These are phyloP conservation scores for Setaria viridis DNA, from an alignment of 202 grass and related monocot species.

Conservation along the genomic window DNA sequence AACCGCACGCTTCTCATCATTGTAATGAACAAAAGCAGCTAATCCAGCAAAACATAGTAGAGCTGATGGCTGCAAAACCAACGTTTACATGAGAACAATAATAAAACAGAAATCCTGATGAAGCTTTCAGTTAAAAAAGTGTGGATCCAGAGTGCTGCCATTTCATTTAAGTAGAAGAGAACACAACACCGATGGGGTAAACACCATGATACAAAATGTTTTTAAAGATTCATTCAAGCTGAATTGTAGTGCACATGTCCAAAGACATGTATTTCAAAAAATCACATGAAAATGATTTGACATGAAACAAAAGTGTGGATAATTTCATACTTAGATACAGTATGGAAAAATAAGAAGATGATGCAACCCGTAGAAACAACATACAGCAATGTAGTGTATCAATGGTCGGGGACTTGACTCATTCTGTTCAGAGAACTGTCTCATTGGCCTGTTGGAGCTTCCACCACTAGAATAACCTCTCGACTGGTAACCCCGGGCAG, in stretches of 20 bases:
- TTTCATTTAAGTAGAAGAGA: not conserved
- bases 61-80: constrained; percentile 75
- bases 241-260: constrained; percentile 18
- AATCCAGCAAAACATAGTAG: constrained; percentile 70
- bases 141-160: not conserved
- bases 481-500: constrained; percentile 34
- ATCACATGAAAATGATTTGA: constrained; percentile 20
- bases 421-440: constrained; percentile 53
- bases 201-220: not conserved
- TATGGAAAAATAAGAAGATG: constrained; percentile 18
- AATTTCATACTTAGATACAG: not conserved
- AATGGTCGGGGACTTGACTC: constrained; percentile 48
- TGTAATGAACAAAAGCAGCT: constrained; percentile 77
- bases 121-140: not conserved
- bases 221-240: not conserved
- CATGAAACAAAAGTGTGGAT: constrained; percentile 10
- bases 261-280: not conserved
- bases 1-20: constrained; percentile 84
- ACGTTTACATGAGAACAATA: constrained; percentile 34
- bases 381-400: constrained; percentile 62
- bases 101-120: not conserved
- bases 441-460: constrained; percentile 54
- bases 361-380: constrained; percentile 26
- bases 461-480: constrained; percentile 57
- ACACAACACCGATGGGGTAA: not conserved